Evolutionary conservation across 2,329 filamentous ascomycete species (phyloP).

Genomic region (Aspergillus sp.): DNA sequence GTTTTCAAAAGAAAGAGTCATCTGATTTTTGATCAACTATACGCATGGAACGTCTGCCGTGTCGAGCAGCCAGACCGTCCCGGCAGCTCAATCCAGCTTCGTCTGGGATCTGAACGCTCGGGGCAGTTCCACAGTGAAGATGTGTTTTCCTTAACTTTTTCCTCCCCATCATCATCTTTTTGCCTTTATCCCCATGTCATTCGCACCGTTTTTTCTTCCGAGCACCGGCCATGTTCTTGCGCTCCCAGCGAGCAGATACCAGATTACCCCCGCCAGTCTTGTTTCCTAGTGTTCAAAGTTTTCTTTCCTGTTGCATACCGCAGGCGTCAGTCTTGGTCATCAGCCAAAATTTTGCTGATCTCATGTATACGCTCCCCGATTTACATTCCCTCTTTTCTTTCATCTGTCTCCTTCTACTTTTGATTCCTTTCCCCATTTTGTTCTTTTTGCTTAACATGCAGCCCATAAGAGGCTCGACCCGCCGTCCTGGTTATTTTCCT

Average conservation of each 20-base stretch:
- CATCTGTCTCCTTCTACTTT: slow-evolving; percentile 16
- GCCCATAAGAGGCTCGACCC: slow-evolving; percentile 21
- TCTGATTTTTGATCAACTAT: slow-evolving; percentile 1
- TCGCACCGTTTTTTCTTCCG: not conserved
- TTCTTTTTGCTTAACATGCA: slow-evolving; percentile 15
- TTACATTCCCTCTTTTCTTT: slow-evolving; percentile 24
- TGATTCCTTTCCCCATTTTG: slow-evolving; percentile 13
- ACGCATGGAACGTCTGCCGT: slow-evolving; percentile 4
- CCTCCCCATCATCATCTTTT: slow-evolving; percentile 5
- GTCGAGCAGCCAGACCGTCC: not conserved
- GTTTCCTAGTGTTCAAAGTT: slow-evolving; percentile 26
- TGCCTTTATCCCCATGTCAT: slow-evolving; percentile 1
- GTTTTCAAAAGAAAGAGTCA: slow-evolving; percentile 14
- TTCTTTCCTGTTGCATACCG: slow-evolving; percentile 36
- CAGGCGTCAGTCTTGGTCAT: slow-evolving; percentile 40
- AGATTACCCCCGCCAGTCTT: slow-evolving; percentile 21
- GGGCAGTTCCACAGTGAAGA: slow-evolving; percentile 3
- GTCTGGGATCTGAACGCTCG: not conserved
- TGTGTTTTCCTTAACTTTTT: slow-evolving; percentile 5
- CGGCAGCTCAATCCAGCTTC: not conserved
- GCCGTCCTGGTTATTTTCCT: slow-evolving; percentile 19
- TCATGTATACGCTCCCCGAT: slow-evolving; percentile 31
- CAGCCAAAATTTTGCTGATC: slow-evolving; percentile 34
- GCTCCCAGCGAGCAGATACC: slow-evolving; percentile 32
- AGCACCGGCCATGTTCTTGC: slow-evolving; percentile 15